Percentiles rank a stretch among this genome's conserved stretches.
phyloP scores from a whole-genome alignment of 306 rosid genomes.

The Nissolia schottii region DNA sequence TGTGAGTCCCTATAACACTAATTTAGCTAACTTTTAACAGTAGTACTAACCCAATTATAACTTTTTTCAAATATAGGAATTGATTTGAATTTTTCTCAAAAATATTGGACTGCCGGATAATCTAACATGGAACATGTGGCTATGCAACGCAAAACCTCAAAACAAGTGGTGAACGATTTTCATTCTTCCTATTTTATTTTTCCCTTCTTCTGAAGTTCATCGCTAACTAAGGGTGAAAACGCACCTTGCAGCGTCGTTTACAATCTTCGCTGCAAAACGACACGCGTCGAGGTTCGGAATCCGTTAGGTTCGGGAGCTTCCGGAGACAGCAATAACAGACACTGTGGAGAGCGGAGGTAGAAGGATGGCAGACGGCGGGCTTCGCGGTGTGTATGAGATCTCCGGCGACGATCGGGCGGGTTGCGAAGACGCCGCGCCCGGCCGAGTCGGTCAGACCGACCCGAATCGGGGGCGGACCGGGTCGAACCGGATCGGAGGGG shows the following conservation, averaged over 20 bases:
- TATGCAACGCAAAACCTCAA: slow-evolving; percentile 27
- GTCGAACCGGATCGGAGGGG: slow-evolving; percentile 18
- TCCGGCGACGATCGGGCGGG: slow-evolving; percentile 62
- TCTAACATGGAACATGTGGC: too few relatives aligned
- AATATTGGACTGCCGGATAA: too few relatives aligned
- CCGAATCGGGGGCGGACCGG: slow-evolving; percentile 66
- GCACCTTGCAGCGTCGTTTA: slow-evolving; percentile 45
- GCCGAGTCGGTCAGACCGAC: slow-evolving; percentile 61
- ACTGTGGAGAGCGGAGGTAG: slow-evolving; percentile 31
- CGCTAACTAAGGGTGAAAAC: background rate
- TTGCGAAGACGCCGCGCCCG: slow-evolving; percentile 83
- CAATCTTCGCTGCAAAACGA: slow-evolving; percentile 59
- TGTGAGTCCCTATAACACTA: too few relatives aligned
- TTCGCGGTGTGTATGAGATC: slow-evolving; percentile 77
- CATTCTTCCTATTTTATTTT: too few relatives aligned
- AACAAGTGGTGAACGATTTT: slow-evolving; percentile 28
- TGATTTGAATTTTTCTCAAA: too few relatives aligned
- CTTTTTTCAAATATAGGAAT: too few relatives aligned
- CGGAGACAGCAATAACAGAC: slow-evolving; percentile 75
- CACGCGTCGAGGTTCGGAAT: slow-evolving; percentile 8
- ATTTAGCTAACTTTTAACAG: too few relatives aligned
- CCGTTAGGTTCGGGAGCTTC: slow-evolving; percentile 9
- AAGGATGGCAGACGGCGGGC: slow-evolving; percentile 68
- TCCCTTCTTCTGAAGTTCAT: background rate
- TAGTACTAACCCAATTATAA: too few relatives aligned